Evolutionary conservation across 176 grass and related monocot genomes (phyloP).

Genomic region (bread wheat (Triticum aestivum)): DNA sequence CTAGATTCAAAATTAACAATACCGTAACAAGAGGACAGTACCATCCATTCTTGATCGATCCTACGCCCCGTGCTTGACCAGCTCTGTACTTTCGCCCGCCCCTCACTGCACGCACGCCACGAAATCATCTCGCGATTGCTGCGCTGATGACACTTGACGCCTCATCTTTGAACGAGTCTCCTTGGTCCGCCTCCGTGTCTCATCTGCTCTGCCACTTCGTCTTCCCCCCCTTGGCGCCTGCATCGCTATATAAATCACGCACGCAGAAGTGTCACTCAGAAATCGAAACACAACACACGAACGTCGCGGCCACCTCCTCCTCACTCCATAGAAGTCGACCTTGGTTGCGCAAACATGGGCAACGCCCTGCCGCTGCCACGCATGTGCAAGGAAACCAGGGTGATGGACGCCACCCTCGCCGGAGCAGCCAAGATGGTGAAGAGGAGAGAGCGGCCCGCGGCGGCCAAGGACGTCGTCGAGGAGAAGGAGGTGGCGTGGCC

Average conservation of each 20-base stretch:
- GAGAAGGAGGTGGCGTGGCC: neutral
- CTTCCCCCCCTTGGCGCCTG: neutral
- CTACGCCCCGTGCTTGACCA: neutral
- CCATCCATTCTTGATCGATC: neutral
- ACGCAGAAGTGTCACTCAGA: no score
- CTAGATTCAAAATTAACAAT: neutral
- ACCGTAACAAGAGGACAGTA: neutral
- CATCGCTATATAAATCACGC: neutral
- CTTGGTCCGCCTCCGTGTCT: neutral
- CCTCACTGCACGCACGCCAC: neutral
- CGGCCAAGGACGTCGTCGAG: neutral
- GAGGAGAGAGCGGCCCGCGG: neutral
- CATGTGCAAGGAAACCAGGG: neutral
- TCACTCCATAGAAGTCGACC: neutral
- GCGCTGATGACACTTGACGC: neutral
- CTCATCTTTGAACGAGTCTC: conserved; percentile 4
- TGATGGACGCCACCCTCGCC: neutral
- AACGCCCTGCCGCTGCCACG: conserved; percentile 35
- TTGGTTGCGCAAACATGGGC: conserved; percentile 19
- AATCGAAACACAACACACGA: neutral
- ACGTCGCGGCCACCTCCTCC: neutral
- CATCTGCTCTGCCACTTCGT: neutral
- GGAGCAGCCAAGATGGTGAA: neutral
- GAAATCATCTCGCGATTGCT: neutral
- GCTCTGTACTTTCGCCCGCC: neutral